A percentile compares a stretch with the other conserved stretches of the same genome.
Conservation (phyloP, 225 moss, liverwort and hornwort species). For the Polytrichum formosum region DNA sequence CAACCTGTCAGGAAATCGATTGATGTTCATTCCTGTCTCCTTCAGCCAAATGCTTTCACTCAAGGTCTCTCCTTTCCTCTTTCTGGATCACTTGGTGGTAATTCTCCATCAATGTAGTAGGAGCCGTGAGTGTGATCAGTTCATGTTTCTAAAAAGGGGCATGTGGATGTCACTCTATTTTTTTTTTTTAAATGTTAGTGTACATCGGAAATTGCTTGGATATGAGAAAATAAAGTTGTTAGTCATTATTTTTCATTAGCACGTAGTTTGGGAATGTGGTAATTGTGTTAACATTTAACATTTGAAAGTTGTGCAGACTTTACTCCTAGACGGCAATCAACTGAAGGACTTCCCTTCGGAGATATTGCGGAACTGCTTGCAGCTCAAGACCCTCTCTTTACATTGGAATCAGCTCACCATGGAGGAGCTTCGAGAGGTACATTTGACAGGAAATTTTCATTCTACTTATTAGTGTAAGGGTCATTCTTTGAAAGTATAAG, state of each 20-base stretch:
- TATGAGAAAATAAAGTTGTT: no score
- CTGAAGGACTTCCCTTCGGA: slow-evolving; percentile 75
- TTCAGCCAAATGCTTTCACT: slow-evolving; percentile 59
- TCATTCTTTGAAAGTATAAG: no score
- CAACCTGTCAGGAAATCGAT: slow-evolving; percentile 67
- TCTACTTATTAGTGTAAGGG: no score
- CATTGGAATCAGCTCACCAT: slow-evolving; percentile 92
- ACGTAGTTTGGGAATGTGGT: no score
- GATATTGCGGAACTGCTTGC: slow-evolving; percentile 72
- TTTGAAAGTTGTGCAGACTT: slow-evolving; percentile 38
- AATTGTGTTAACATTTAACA: no score
- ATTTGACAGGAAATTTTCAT: no score
- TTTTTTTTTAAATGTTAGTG: no score
- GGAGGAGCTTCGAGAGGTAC: slow-evolving; percentile 91
- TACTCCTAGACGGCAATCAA: slow-evolving; percentile 81
- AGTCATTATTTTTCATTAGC: no score
- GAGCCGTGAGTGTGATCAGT: no score
- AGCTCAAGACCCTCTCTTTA: slow-evolving; percentile 83
- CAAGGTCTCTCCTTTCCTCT: slow-evolving; percentile 41
- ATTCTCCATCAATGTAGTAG: not conserved
- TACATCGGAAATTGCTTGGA: no score
- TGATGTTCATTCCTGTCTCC: slow-evolving; percentile 63
- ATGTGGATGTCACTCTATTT: no score
- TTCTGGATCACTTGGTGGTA: not conserved
- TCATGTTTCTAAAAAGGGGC: no score